Percentiles rank a stretch among this genome's conserved stretches.
phyloP scores from a whole-genome alignment of 106 monocot genomes.

The Amphibolis antarctica region DNA sequence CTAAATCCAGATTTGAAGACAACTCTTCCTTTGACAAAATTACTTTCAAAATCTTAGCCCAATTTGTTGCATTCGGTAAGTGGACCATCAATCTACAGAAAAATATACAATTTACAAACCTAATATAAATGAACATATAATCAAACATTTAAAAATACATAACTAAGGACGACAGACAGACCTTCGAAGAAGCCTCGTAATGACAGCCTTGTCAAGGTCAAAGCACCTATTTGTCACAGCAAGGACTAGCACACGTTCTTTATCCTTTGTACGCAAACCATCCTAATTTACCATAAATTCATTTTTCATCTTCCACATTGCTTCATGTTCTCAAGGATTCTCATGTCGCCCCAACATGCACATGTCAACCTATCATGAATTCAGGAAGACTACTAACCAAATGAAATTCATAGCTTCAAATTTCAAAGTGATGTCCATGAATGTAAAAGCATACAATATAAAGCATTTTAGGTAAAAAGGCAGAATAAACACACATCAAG shows the following conservation, averaged over 20 bases:
- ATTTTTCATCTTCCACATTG: conserved; percentile 92
- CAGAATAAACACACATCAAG: not conserved
- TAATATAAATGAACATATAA: not conserved
- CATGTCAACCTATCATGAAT: conserved; percentile 67
- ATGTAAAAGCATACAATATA: no score
- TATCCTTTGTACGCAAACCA: conserved; percentile 77
- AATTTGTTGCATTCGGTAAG: conserved; percentile 71
- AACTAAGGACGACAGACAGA: conserved; percentile 1
- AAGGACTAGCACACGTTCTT: conserved; percentile 76
- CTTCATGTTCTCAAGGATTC: conserved; percentile 86
- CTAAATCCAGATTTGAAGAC: conserved; percentile 44
- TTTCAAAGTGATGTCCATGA: no score
- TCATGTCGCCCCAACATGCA: conserved; percentile 81
- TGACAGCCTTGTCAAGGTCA: conserved; percentile 90
- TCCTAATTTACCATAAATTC: conserved; percentile 97
- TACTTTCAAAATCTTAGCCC: conserved; percentile 84
- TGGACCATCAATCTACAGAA: conserved; percentile 75
- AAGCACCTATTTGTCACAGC: conserved; percentile 80
- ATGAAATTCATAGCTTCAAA: not conserved
- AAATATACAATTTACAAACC: not conserved
- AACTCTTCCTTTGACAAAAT: conserved; percentile 83
- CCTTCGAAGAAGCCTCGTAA: conserved; percentile 74
- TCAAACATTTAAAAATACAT: not conserved
- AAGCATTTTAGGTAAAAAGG: no score
- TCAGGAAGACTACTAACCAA: not conserved